phyloP scores from a whole-genome alignment of 345 rosid species.

The Camelina hispida region DNA sequence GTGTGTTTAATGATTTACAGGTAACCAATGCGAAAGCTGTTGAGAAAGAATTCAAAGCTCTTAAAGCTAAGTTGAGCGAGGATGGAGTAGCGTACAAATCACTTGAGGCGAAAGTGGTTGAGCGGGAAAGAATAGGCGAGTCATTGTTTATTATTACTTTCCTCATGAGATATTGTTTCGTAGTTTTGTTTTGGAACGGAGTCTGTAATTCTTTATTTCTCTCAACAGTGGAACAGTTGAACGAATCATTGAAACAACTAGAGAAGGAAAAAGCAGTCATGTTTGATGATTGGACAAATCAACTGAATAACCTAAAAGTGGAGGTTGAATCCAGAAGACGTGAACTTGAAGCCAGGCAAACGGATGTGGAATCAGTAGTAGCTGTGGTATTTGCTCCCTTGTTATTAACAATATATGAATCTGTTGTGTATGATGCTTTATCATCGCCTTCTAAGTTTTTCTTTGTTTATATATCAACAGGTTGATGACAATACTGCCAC shows the following conservation, averaged over 20 bases:
- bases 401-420: not conserved
- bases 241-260: conserved; percentile 53
- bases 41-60: conserved; percentile 73
- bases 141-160: conserved; percentile 31
- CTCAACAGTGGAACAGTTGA: conserved; percentile 67
- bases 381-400: conserved; percentile 55
- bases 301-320: conserved; percentile 53
- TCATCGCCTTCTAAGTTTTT: not conserved
- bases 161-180: conserved; percentile 18
- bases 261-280: conserved; percentile 66
- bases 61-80: conserved; percentile 69
- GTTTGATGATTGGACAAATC: conserved; percentile 59
- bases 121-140: conserved; percentile 71
- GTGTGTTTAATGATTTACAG: conserved; percentile 48
- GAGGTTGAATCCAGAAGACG: conserved; percentile 67
- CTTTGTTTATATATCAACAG: conserved; percentile 46
- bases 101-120: conserved; percentile 75
- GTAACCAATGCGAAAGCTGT: conserved; percentile 76
- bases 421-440: not conserved
- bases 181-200: not conserved
- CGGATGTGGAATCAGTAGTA: conserved; percentile 69
- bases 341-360: conserved; percentile 73
- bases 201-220: conserved; percentile 15
- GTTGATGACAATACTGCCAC: conserved; percentile 68
- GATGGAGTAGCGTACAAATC: conserved; percentile 69